These are phyloP conservation scores for Stentor roeselii DNA, from an alignment of 73 alveolate genomes.

Conservation along the genomic window DNA sequence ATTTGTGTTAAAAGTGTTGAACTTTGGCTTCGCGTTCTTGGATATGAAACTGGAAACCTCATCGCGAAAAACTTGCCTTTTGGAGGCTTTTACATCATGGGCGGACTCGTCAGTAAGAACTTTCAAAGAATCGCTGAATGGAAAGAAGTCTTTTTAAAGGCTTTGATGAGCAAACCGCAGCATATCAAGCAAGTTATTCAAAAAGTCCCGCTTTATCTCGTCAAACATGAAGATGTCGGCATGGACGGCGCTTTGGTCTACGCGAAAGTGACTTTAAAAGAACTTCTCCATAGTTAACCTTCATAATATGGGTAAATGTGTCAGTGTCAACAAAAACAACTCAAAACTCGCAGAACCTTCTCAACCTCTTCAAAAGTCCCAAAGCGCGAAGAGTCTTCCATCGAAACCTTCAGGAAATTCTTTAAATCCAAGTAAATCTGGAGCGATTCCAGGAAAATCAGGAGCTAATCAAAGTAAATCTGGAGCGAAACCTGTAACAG, in stretches of 20 bases:
- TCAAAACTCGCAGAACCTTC: neutral
- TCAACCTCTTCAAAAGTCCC: too few species aligned
- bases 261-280: neutral
- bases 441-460: neutral
- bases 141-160: neutral
- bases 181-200: neutral
- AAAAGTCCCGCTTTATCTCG: neutral
- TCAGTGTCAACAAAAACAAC: neutral
- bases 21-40: slow-evolving; percentile 9
- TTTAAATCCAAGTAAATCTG: too few species aligned
- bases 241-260: neutral
- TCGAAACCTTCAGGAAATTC: too few species aligned
- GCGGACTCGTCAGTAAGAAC: slow-evolving; percentile 9
- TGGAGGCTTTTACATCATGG: slow-evolving; percentile 21
- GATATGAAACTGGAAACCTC: neutral
- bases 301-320: slow-evolving; percentile 1
- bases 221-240: slow-evolving; percentile 22
- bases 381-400: too few species aligned
- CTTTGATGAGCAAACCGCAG: neutral
- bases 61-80: slow-evolving; percentile 8
- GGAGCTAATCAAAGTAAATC: neutral
- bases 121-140: neutral
- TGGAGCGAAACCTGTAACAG: neutral
- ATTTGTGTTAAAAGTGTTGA: neutral
- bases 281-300: too few species aligned